Percentiles rank a stretch among this genome's conserved stretches.
phyloP scores from a whole-genome alignment of 2,329 filamentous ascomycete genomes.

The Emergomyces pasteurianus region DNA sequence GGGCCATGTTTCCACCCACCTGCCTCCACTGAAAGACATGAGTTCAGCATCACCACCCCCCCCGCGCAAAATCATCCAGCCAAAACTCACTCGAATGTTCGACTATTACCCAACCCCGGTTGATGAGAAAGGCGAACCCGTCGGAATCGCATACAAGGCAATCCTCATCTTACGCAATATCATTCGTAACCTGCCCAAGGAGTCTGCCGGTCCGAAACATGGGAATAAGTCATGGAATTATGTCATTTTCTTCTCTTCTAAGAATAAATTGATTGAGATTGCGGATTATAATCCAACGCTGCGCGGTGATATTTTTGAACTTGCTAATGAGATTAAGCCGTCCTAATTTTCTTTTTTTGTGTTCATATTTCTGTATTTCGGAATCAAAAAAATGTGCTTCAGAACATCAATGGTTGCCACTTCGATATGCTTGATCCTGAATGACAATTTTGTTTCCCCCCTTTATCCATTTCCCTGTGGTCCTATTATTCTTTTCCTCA shows the following conservation, averaged over 20 bases:
- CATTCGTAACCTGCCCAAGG: conserved; percentile 29
- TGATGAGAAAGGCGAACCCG: conserved; percentile 32
- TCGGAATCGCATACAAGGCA: conserved; percentile 37
- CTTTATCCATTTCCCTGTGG: neutral
- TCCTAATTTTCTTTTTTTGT: neutral
- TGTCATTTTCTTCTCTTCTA: conserved; percentile 28
- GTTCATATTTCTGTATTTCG: neutral
- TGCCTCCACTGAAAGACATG: conserved; percentile 10
- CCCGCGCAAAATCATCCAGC: conserved; percentile 27
- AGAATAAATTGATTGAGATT: conserved; percentile 26
- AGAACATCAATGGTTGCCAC: neutral
- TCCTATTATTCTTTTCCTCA: neutral
- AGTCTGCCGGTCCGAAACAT: conserved; percentile 6
- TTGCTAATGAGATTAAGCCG: conserved; percentile 27
- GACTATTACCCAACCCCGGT: conserved; percentile 31
- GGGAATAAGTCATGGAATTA: conserved; percentile 15
- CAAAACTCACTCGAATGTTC: conserved; percentile 29
- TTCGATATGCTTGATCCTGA: neutral
- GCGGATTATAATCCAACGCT: conserved; percentile 32
- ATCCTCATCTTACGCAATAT: conserved; percentile 37
- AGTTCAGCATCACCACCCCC: conserved; percentile 14
- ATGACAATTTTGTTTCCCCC: neutral
- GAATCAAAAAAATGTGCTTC: neutral
- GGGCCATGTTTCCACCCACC: conserved; percentile 24
- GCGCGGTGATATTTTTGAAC: conserved; percentile 30